These are phyloP conservation scores for Rutstroemia sp. DNA, from an alignment of 2,329 filamentous ascomycete species.

Conservation along the genomic window DNA sequence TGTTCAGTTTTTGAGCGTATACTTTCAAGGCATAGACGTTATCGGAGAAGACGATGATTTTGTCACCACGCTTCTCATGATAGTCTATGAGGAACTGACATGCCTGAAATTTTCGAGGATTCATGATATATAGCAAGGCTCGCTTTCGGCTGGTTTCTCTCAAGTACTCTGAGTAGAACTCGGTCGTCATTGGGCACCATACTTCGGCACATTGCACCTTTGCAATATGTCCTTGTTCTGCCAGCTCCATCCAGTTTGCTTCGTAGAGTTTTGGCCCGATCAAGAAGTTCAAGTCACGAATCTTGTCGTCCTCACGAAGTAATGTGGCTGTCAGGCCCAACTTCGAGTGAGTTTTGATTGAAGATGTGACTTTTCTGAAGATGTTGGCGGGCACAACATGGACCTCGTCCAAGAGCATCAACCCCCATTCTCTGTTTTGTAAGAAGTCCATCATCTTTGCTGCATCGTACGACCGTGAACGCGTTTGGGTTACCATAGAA, in stretches of 20 bases:
- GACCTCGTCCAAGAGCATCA: constrained; percentile 96
- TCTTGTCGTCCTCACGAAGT: constrained; percentile 95
- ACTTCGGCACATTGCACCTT: constrained; percentile 97
- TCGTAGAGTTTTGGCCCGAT: constrained; percentile 97
- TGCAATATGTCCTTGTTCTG: constrained; percentile 93
- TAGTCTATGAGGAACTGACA: constrained; percentile 98
- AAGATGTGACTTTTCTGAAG: constrained; percentile 87
- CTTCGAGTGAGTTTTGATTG: constrained; percentile 92
- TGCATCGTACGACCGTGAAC: constrained; percentile 82
- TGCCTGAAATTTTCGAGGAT: constrained; percentile 92
- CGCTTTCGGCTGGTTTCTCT: constrained; percentile 59
- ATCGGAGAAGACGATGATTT: constrained; percentile 97
- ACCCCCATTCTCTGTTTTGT: constrained; percentile 82
- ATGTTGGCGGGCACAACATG: constrained; percentile 97
- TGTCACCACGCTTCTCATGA: constrained; percentile 89
- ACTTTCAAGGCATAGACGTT: constrained; percentile 88
- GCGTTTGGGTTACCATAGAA: constrained; percentile 93
- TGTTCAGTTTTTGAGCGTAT: constrained; percentile 76
- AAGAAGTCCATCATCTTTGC: constrained; percentile 98
- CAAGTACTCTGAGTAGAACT: constrained; percentile 95
- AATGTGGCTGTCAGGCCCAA: constrained; percentile 90
- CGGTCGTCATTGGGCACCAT: constrained; percentile 98
- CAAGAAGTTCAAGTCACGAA: constrained; percentile 91
- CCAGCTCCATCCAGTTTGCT: constrained; percentile 98
- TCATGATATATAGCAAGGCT: constrained; percentile 85